Conservation (phyloP, 371 early-diverging fungal species). For the Mortierella sp. region DNA sequence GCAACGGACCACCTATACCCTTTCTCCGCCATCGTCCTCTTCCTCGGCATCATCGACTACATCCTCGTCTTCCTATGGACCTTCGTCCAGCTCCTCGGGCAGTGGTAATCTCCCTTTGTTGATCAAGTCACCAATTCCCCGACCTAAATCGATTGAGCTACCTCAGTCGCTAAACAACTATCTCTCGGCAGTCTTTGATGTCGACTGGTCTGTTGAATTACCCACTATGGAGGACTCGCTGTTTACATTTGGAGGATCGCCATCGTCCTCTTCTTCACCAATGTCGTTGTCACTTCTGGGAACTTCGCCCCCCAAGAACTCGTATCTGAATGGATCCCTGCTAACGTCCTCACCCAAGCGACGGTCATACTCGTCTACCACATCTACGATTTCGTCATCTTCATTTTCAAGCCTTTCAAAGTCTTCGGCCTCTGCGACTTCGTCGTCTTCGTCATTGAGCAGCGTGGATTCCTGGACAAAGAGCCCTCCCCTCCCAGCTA, state of each 20-base stretch:
- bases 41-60: neutral
- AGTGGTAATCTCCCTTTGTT: neutral
- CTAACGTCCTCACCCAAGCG: conserved; percentile 8
- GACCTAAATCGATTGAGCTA: conserved; percentile 35
- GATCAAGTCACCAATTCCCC: conserved; percentile 12
- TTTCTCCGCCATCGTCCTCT: conserved; percentile 4
- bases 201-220: conserved; percentile 45
- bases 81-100: neutral
- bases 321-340: neutral
- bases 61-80: neutral
- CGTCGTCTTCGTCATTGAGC: neutral
- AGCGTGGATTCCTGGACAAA: neutral
- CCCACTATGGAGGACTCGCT: conserved; percentile 34
- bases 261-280: conserved; percentile 10
- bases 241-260: conserved; percentile 23
- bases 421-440: neutral
- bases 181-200: conserved; percentile 42
- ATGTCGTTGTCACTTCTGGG: neutral
- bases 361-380: neutral
- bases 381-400: neutral
- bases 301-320: neutral
- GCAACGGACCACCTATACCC: neutral
- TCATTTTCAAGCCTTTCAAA: neutral
- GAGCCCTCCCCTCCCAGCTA: neutral
- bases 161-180: conserved; percentile 43